phyloP scores from a whole-genome alignment of 345 rosid genomes.

The Gossypium bickii region DNA sequence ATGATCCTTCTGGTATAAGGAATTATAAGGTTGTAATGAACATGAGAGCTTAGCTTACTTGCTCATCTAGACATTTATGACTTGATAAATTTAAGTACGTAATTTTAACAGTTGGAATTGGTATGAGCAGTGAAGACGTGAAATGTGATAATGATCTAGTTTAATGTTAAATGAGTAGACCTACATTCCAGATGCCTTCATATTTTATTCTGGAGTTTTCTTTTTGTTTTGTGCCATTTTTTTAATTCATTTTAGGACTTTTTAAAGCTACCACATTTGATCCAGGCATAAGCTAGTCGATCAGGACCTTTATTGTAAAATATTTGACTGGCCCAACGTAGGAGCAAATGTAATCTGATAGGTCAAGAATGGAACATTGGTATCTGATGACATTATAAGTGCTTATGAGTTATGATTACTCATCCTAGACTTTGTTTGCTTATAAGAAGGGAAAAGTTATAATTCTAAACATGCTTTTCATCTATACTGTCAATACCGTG shows the following conservation, averaged over 20 bases:
- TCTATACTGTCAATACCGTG: neutral
- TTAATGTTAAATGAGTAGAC: neutral
- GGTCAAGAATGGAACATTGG: neutral
- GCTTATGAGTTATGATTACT: neutral
- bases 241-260: neutral
- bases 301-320: neutral
- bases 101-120: neutral
- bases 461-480: neutral
- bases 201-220: neutral
- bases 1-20: neutral
- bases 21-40: neutral
- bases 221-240: neutral
- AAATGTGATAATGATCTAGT: neutral
- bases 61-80: neutral
- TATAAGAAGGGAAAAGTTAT: neutral
- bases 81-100: neutral
- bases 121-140: neutral
- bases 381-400: neutral
- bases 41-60: neutral
- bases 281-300: neutral
- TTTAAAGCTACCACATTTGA: neutral
- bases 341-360: neutral
- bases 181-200: neutral
- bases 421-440: neutral
- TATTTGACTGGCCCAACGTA: neutral